Evolutionary conservation across 1,139 yeast genomes (phyloP).

Genomic region (Pichia sp.): DNA sequence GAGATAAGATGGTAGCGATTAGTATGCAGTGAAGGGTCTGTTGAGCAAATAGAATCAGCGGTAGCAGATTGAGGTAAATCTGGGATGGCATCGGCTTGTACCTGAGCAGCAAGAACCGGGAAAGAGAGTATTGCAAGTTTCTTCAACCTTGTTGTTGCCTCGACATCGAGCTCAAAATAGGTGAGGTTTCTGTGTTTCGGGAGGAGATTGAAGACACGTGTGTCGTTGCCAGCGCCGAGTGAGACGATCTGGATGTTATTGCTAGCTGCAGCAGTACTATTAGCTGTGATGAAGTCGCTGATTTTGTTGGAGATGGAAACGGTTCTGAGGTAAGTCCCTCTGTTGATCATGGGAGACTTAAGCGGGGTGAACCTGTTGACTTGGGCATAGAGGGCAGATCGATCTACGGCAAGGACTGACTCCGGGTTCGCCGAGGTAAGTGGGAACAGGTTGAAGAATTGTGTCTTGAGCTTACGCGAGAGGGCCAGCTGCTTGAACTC

Average conservation of each 20-base stretch:
- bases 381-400: not conserved
- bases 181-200: slow-evolving; percentile 29
- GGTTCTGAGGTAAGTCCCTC: slow-evolving; percentile 80
- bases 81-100: too few species aligned
- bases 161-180: slow-evolving; percentile 74
- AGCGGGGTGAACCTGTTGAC: slow-evolving; percentile 10
- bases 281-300: slow-evolving; percentile 38
- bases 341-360: slow-evolving; percentile 71
- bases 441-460: slow-evolving; percentile 28
- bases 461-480: slow-evolving; percentile 35
- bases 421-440: not conserved
- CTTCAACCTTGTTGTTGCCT: slow-evolving; percentile 54
- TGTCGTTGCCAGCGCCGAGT: slow-evolving; percentile 95
- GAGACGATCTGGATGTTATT: slow-evolving; percentile 58
- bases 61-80: too few species aligned
- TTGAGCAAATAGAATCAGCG: slow-evolving; percentile 17
- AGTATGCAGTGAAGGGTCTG: slow-evolving; percentile 34
- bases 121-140: slow-evolving; percentile 42
- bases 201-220: slow-evolving; percentile 56
- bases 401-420: not conserved
- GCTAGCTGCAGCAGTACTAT: slow-evolving; percentile 16
- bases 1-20: slow-evolving; percentile 47
- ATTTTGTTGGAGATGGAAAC: slow-evolving; percentile 51
- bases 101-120: slow-evolving; percentile 20
- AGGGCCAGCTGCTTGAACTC: slow-evolving; percentile 27